Evolutionary conservation across 371 early-diverging fungal genomes (phyloP).

Genomic region (Batkoa obscura): DNA sequence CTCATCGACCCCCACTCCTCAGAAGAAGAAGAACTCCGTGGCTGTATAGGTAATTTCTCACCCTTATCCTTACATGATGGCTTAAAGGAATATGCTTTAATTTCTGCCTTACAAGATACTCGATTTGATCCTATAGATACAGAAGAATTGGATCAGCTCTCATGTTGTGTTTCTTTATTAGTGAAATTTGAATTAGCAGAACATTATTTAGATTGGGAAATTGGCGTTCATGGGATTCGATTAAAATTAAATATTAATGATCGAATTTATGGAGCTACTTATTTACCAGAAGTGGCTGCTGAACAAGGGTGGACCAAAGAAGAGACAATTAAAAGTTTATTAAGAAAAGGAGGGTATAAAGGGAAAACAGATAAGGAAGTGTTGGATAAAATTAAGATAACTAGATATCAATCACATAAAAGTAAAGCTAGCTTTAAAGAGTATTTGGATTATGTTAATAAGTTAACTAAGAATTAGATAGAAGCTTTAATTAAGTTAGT

Average conservation of each 20-base stretch:
- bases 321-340: conserved; percentile 61
- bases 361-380: conserved; percentile 18
- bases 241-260: conserved; percentile 25
- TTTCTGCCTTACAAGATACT: conserved; percentile 33
- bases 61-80: conserved; percentile 48
- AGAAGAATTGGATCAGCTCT: conserved; percentile 37
- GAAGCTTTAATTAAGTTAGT: no score
- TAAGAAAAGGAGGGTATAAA: conserved; percentile 65
- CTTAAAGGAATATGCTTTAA: conserved; percentile 63
- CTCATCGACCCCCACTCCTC: neutral
- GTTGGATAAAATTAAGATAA: conserved; percentile 35
- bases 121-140: conserved; percentile 60
- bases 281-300: conserved; percentile 69
- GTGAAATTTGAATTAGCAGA: conserved; percentile 58
- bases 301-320: conserved; percentile 62
- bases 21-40: conserved; percentile 30
- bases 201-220: conserved; percentile 71
- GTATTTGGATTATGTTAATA: neutral
- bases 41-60: conserved; percentile 86
- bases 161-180: conserved; percentile 66
- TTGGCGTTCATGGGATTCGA: conserved; percentile 83
- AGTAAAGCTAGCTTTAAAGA: neutral
- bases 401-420: conserved; percentile 44
- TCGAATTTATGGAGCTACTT: conserved; percentile 50
- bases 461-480: no score